phyloP scores from a whole-genome alignment of 371 early-diverging fungal genomes.

The Fennellomyces sp. region DNA sequence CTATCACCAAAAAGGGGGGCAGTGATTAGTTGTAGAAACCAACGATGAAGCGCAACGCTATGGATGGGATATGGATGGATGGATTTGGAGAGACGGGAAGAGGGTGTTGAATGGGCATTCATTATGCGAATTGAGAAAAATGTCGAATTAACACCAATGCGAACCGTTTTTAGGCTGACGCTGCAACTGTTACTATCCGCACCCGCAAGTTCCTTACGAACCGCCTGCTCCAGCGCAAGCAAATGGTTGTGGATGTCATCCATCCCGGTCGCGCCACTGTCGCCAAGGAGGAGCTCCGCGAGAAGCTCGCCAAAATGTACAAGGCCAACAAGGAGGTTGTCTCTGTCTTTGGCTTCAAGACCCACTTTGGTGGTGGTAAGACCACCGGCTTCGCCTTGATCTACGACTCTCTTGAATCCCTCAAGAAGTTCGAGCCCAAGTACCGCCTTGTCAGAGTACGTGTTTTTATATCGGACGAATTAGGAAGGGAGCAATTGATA shows the following conservation, averaged over 20 bases:
- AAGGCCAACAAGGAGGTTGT: constrained; percentile 91
- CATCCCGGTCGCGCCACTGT: constrained; percentile 95
- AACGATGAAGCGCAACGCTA: no score
- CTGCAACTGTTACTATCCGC: constrained; percentile 86
- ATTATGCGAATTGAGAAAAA: not conserved
- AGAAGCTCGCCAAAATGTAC: constrained; percentile 96
- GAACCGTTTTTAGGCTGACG: constrained; percentile 39
- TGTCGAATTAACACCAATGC: not conserved
- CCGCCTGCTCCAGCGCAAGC: constrained; percentile 97
- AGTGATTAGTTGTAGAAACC: no score
- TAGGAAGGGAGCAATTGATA: not conserved
- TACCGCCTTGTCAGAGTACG: constrained; percentile 86
- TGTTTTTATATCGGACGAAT: constrained; percentile 9
- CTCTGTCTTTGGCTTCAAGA: constrained; percentile 95
- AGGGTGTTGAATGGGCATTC: not conserved
- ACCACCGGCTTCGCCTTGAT: constrained; percentile 97
- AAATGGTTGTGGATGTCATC: constrained; percentile 97
- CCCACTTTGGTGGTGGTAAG: constrained; percentile 98
- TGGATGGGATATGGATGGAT: no score
- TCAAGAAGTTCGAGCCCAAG: constrained; percentile 99
- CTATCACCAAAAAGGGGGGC: no score
- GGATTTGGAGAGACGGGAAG: not conserved
- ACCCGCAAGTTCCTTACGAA: constrained; percentile 99
- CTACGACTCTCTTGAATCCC: constrained; percentile 95
- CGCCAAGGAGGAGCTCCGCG: constrained; percentile 92